These are phyloP conservation scores for Tylopilus vinaceipallidus DNA, from an alignment of 768 basidiomycete genomes.

Conservation along the genomic window DNA sequence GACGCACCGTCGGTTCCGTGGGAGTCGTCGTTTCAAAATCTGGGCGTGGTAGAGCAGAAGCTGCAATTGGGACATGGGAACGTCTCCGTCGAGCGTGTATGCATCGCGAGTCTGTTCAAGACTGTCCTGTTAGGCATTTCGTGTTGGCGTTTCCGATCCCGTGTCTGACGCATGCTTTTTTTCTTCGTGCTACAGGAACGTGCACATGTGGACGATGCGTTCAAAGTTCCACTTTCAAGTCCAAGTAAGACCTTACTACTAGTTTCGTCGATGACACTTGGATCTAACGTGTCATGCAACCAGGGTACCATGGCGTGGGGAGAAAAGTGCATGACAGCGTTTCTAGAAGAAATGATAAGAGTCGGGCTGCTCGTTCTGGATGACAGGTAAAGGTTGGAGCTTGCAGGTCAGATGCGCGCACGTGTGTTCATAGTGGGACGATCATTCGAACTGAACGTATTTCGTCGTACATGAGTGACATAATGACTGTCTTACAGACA, in stretches of 20 bases:
- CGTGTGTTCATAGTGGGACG: too few relatives aligned
- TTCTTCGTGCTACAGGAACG: constrained; percentile 6
- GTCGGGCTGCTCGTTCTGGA: constrained; percentile 14
- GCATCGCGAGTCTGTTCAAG: constrained; percentile 11
- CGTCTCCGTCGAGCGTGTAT: constrained; percentile 1
- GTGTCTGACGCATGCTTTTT: not conserved
- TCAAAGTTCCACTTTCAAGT: constrained; percentile 17
- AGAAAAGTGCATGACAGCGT: constrained; percentile 10
- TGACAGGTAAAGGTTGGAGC: too few relatives aligned
- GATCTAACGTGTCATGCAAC: too few relatives aligned
- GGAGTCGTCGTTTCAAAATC: constrained; percentile 18
- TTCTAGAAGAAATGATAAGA: constrained; percentile 18
- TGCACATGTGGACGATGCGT: constrained; percentile 19
- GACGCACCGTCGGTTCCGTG: too few relatives aligned
- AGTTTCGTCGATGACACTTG: too few relatives aligned
- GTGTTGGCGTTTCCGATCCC: too few relatives aligned
- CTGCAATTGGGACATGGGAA: constrained; percentile 3
- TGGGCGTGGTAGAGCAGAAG: constrained; percentile 12
- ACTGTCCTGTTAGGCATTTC: constrained; percentile 5
- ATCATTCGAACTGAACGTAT: too few relatives aligned
- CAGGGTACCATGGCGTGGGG: constrained; percentile 22
- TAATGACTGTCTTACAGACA: too few relatives aligned
- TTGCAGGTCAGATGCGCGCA: too few relatives aligned
- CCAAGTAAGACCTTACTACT: constrained; percentile 2
- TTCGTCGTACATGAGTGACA: too few relatives aligned